phyloP scores from a whole-genome alignment of 2,329 filamentous ascomycete genomes.

The Fusarium azukiicola region DNA sequence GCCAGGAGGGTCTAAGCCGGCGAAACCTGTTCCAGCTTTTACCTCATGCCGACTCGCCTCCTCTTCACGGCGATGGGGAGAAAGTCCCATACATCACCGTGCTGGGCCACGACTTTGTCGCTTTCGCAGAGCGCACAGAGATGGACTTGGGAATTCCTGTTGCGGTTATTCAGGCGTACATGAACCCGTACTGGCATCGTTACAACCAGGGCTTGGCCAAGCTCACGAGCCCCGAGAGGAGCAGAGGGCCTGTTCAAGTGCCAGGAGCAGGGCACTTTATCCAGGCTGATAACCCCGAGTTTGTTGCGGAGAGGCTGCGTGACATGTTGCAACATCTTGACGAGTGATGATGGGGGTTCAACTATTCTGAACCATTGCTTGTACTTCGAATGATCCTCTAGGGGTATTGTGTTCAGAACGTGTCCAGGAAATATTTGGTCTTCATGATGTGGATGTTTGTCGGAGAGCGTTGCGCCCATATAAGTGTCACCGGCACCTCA shows the following conservation, averaged over 20 bases:
- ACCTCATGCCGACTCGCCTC: conserved; percentile 37
- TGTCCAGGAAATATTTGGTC: no score
- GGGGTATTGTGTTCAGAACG: no score
- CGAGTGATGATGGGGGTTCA: background rate
- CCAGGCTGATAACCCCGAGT: conserved; percentile 73
- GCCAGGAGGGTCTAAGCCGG: conserved; percentile 45
- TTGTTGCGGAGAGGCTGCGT: conserved; percentile 59
- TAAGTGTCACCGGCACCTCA: no score
- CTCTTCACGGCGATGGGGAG: background rate
- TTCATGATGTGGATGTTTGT: no score
- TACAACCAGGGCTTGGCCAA: conserved; percentile 75
- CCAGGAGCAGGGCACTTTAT: conserved; percentile 59
- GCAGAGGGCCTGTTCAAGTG: conserved; percentile 54
- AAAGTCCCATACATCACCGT: conserved; percentile 47
- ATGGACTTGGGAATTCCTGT: conserved; percentile 23
- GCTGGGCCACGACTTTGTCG: conserved; percentile 49
- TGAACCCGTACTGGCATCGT: conserved; percentile 74
- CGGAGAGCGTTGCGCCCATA: no score
- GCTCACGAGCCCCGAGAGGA: conserved; percentile 65
- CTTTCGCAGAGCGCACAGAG: conserved; percentile 36
- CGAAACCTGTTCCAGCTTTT: conserved; percentile 47
- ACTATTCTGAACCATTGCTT: no score
- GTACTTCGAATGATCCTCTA: no score
- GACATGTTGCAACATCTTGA: conserved; percentile 32
- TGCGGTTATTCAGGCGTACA: conserved; percentile 69